Evolutionary conservation across 1,139 yeast species (phyloP).

Genomic region (Yamadazyma epiphylla): DNA sequence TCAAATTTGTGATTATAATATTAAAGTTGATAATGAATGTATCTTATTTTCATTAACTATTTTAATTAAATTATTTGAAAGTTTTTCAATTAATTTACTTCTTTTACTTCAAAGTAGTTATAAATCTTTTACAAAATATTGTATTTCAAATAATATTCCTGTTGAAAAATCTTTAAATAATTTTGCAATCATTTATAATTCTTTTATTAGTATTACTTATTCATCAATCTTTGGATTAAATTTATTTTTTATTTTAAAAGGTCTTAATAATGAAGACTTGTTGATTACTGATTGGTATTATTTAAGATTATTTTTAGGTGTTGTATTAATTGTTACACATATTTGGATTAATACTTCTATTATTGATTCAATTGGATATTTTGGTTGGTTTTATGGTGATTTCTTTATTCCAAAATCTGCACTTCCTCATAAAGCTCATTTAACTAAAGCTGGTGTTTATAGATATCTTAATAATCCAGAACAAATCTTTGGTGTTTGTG

Average conservation of each 20-base stretch:
- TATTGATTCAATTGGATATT: constrained; percentile 71
- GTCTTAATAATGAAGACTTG: constrained; percentile 12
- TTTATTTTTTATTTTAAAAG: constrained; percentile 24
- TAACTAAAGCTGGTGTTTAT: constrained; percentile 81
- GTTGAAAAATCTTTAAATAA: constrained; percentile 68
- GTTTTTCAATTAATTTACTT: constrained; percentile 49
- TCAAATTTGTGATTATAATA: constrained; percentile 5
- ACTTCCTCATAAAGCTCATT: constrained; percentile 35
- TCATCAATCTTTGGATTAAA: constrained; percentile 44
- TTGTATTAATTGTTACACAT: constrained; percentile 55
- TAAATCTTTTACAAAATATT: constrained; percentile 65
- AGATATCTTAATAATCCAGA: constrained; percentile 85
- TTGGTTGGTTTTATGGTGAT: constrained; percentile 91
- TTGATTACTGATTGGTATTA: constrained; percentile 40
- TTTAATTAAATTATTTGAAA: constrained; percentile 49
- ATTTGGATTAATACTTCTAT: constrained; percentile 72
- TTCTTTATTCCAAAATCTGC: constrained; percentile 59
- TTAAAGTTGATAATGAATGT: constrained; percentile 2
- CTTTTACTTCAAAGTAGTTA: constrained; percentile 58
- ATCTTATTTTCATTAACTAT: constrained; percentile 45
- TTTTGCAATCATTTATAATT: constrained; percentile 73
- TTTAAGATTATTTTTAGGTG: constrained; percentile 59
- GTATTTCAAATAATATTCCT: constrained; percentile 64
- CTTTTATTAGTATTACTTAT: constrained; percentile 43
- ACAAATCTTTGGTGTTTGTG: constrained; percentile 76